These are phyloP conservation scores for Hamamelis virginiana DNA, from an alignment of 164 flowering plant genomes.

Conservation along the genomic window DNA sequence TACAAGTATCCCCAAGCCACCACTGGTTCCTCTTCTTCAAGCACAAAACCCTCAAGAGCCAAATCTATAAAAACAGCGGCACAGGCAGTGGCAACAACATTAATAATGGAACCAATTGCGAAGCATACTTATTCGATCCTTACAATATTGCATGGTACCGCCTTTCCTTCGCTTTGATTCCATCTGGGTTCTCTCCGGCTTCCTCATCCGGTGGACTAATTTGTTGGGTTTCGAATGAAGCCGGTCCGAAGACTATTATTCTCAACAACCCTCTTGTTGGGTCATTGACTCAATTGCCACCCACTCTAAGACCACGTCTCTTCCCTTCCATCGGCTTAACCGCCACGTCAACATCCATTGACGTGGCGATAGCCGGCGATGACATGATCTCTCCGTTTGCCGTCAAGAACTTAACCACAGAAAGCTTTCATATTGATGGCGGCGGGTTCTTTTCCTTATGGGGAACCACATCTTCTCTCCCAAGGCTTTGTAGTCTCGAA, in stretches of 20 bases:
- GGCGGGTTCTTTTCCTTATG: constrained; percentile 69
- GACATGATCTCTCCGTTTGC: constrained; percentile 84
- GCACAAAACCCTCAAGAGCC: constrained; percentile 32
- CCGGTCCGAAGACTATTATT: constrained; percentile 57
- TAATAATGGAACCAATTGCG: background rate
- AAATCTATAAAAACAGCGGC: constrained; percentile 29
- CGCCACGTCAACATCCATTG: constrained; percentile 46
- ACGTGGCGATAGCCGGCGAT: constrained; percentile 75
- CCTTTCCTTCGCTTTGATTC: constrained; percentile 44
- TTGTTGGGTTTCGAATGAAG: constrained; percentile 68
- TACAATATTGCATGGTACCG: constrained; percentile 56
- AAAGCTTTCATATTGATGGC: constrained; percentile 66
- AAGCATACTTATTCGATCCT: constrained; percentile 75
- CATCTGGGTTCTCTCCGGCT: constrained; percentile 69
- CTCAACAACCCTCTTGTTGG: constrained; percentile 66
- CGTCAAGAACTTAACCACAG: constrained; percentile 76
- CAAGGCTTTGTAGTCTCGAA: constrained; percentile 80
- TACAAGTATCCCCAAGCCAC: constrained; percentile 48
- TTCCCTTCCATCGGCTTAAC: constrained; percentile 72
- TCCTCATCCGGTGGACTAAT: constrained; percentile 76
- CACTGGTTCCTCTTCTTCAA: constrained; percentile 84
- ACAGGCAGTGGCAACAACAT: background rate
- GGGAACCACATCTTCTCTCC: constrained; percentile 65
- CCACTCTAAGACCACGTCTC: constrained; percentile 58
- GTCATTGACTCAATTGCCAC: constrained; percentile 59